Evolutionary conservation across 2,329 filamentous ascomycete species (phyloP).

Genomic region (Volutella citrinella): DNA sequence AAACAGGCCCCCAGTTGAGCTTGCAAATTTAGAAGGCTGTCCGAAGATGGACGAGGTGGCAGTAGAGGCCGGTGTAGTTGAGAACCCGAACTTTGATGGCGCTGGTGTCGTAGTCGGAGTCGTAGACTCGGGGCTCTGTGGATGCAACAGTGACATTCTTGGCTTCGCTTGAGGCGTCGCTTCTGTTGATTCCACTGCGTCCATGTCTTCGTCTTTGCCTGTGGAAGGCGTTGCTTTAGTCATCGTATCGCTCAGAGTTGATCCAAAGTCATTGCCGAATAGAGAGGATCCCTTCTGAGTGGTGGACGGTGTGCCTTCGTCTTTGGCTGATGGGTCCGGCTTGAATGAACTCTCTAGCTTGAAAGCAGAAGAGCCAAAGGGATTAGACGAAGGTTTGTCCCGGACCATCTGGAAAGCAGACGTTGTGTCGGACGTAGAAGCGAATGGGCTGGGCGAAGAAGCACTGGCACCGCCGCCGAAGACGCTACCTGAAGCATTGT

Average conservation of each 20-base stretch:
- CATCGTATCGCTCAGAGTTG: constrained; percentile 54
- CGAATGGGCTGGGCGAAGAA: constrained; percentile 29
- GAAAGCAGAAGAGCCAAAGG: constrained; percentile 56
- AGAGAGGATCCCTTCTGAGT: constrained; percentile 43
- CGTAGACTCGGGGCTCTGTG: constrained; percentile 32
- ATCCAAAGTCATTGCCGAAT: constrained; percentile 61
- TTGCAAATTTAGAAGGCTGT: constrained; percentile 28
- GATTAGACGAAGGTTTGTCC: constrained; percentile 28
- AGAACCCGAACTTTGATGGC: constrained; percentile 43
- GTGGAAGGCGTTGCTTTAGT: constrained; percentile 33
- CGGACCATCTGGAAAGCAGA: constrained; percentile 27
- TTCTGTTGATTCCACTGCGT: constrained; percentile 31
- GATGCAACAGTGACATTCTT: constrained; percentile 28
- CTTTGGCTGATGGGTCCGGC: constrained; percentile 57
- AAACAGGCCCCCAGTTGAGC: constrained; percentile 26
- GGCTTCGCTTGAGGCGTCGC: constrained; percentile 37
- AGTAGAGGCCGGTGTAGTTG: constrained; percentile 33
- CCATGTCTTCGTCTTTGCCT: constrained; percentile 54
- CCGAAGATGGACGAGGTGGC: constrained; percentile 32
- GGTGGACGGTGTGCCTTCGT: constrained; percentile 52
- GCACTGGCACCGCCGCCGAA: constrained; percentile 40
- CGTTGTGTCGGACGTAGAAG: constrained; percentile 19
- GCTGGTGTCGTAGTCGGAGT: constrained; percentile 54
- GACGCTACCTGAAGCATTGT: constrained; percentile 32
- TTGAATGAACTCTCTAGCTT: constrained; percentile 68